phyloP scores from a whole-genome alignment of 768 basidiomycete genomes.

The Gloeopeniophorella convolvens region DNA sequence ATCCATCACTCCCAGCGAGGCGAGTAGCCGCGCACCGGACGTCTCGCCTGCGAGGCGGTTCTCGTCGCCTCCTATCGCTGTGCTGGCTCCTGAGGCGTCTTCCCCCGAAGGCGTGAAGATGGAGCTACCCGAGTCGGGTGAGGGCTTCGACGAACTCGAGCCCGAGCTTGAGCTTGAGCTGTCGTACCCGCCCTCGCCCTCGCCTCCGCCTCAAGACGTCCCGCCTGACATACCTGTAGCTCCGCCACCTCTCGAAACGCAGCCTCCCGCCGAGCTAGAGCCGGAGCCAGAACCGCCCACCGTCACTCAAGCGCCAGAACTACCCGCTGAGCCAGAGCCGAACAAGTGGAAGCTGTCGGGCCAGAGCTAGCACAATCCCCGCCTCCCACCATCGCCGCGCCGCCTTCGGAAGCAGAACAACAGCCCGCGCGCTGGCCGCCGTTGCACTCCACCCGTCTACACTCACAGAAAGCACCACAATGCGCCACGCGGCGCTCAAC shows the following conservation, averaged over 20 bases:
- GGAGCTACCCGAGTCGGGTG: neutral
- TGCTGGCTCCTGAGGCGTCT: neutral
- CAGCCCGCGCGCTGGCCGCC: too few species aligned
- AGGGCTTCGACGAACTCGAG: slow-evolving; percentile 5
- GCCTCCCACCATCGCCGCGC: too few species aligned
- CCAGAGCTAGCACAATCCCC: too few species aligned
- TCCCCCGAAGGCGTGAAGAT: neutral
- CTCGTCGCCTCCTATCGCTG: slow-evolving; percentile 3
- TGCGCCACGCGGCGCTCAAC: slow-evolving; percentile 3
- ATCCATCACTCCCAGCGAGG: neutral
- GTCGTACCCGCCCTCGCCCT: slow-evolving; percentile 5
- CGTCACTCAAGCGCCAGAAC: too few species aligned
- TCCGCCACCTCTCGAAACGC: neutral
- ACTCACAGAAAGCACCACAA: neutral
- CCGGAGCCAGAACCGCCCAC: too few species aligned
- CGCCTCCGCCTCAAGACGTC: neutral
- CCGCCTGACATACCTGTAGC: neutral
- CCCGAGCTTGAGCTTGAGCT: slow-evolving; percentile 9
- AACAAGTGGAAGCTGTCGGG: too few species aligned
- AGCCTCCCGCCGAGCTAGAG: neutral
- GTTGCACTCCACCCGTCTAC: neutral
- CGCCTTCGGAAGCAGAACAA: too few species aligned
- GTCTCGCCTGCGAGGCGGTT: neutral
- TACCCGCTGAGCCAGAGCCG: too few species aligned
- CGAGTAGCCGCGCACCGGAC: neutral